These are phyloP conservation scores for Bipolaris sorokiniana DNA, from an alignment of 2,329 filamentous ascomycete species.

Conservation along the genomic window DNA sequence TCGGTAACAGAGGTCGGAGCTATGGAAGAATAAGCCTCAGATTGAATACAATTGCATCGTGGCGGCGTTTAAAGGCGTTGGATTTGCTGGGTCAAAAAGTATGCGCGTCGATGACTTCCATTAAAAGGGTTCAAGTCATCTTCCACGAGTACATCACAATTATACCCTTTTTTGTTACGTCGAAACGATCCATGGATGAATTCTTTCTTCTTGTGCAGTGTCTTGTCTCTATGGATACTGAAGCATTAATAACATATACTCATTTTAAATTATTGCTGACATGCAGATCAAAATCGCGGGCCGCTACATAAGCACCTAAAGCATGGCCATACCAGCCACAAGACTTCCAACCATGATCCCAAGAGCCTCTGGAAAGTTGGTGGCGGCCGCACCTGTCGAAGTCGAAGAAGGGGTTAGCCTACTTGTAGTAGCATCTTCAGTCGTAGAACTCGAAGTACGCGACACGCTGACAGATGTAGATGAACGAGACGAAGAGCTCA, in stretches of 20 bases:
- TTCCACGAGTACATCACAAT: slow-evolving; percentile 28
- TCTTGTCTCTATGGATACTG: background rate
- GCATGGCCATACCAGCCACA: slow-evolving; percentile 29
- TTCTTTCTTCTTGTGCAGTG: background rate
- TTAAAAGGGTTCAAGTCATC: slow-evolving; percentile 10
- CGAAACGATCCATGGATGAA: background rate
- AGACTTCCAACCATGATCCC: slow-evolving; percentile 30
- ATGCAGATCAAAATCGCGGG: background rate
- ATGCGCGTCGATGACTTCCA: slow-evolving; percentile 18
- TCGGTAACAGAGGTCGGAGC: slow-evolving; percentile 59
- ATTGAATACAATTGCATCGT: slow-evolving; percentile 24
- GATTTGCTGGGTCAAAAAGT: slow-evolving; percentile 27
- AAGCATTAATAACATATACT: background rate
- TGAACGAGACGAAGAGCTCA: slow-evolving; percentile 1
- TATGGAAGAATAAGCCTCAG: slow-evolving; percentile 50
- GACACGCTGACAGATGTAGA: slow-evolving; percentile 14
- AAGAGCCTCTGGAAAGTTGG: slow-evolving; percentile 22
- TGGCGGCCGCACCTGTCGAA: slow-evolving; percentile 26
- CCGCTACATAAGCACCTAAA: slow-evolving; percentile 8
- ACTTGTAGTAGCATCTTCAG: slow-evolving; percentile 14
- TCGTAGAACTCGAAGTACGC: slow-evolving; percentile 8
- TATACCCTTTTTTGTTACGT: slow-evolving; percentile 35
- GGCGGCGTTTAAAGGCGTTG: slow-evolving; percentile 37
- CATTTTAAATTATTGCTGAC: background rate
- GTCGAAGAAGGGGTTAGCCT: slow-evolving; percentile 13